Evolutionary conservation across 495 filamentous ascomycete genomes (phyloP).

Genomic region (Lichina pygmaea): DNA sequence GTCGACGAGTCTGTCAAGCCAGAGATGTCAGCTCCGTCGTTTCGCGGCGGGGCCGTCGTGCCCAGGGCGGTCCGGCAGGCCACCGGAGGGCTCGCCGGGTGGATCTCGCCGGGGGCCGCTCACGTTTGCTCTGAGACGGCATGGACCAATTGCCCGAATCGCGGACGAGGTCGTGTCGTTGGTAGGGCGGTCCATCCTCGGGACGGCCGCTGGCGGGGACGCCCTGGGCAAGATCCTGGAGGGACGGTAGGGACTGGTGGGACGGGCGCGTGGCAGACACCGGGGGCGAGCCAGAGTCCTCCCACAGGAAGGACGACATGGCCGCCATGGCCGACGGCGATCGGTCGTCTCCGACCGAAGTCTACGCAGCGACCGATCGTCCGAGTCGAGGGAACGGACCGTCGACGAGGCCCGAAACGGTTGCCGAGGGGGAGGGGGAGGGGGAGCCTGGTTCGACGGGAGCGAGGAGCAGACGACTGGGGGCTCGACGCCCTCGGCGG

Average conservation of each 20-base stretch:
- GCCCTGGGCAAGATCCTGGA: neutral
- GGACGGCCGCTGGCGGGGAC: neutral
- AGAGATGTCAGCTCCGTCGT: neutral
- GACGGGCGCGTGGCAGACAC: neutral
- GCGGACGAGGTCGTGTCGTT: neutral
- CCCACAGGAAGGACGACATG: neutral
- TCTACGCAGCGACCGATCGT: no score
- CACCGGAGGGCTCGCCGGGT: neutral
- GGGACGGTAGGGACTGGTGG: neutral
- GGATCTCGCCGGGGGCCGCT: neutral
- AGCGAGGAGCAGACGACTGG: no score
- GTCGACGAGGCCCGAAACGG: no score
- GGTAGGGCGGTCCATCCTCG: neutral
- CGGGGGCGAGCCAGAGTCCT: neutral
- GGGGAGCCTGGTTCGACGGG: no score
- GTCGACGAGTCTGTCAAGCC: slow-evolving; percentile 2
- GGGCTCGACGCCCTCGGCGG: no score
- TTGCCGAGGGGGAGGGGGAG: no score
- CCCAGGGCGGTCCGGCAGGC: neutral
- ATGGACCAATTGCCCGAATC: slow-evolving; percentile 5
- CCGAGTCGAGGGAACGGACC: no score
- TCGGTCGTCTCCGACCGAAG: no score
- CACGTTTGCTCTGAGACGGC: slow-evolving; percentile 4
- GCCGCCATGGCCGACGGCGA: neutral
- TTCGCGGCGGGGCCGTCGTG: neutral